Evolutionary conservation across 306 rosid genomes (phyloP), one percentile per base, ranked within the genome.

Genomic region (Elaeagnus macrophylla): DNA sequence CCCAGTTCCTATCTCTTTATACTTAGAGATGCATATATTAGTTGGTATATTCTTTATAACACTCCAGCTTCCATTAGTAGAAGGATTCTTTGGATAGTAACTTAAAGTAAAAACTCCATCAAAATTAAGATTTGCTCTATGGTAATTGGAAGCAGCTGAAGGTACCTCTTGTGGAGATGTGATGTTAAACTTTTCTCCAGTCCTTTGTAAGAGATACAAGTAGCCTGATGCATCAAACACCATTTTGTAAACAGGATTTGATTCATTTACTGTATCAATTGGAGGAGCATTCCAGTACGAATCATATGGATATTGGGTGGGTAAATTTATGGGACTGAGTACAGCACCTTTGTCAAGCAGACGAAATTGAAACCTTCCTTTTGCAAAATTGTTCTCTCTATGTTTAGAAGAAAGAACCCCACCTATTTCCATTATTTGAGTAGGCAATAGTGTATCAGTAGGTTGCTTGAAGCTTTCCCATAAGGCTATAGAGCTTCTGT

Each of bases 391-490:
- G 1, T 58, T 18, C 2, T 63, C 56, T 3, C 67, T 56, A 14
- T 37, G 54, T 12, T 48, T 64, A 0, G 76, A 59, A 17, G 19
- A 48, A 10, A 72, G 58, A 36, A 7, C 47, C 1, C 2, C 35
- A 0, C 67, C 67, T 17, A 12, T 60, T 1, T 14, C 32, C 18
- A 77, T 43, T 19, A 38, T 57, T 57, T 68, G 78, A 3, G 70
- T 52, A 3, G 75, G 73, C 56, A 77, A 39, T 42, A 77, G 17
- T 3, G 71, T 68, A 41, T 72, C 71, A 2, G 54, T 53, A 1
- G 53, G 69, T 6, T 60, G 48, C 14, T 66, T 47, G 60, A 72
- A 66, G 32, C 77, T 72, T 59, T 72, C 57, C 77, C 77, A 72
- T 8, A 66, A 39, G 8, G 11, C 32, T 9, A 35, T 54, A 10